These are phyloP conservation scores for Clavulina sp. DNA, from an alignment of 768 basidiomycete genomes.

Conservation along the genomic window DNA sequence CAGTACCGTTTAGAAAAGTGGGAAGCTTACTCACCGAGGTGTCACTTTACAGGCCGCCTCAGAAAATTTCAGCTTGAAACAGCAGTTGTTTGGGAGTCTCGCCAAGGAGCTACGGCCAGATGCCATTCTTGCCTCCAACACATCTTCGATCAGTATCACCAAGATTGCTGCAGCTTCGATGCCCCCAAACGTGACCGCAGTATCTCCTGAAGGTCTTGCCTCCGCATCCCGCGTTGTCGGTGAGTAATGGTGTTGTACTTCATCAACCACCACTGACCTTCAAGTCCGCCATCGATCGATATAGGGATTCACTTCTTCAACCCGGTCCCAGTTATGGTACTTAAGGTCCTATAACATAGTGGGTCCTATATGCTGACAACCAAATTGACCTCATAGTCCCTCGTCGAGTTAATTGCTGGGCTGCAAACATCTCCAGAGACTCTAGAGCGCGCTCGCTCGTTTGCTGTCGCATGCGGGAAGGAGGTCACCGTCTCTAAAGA, in stretches of 20 bases:
- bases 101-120: constrained; percentile 47
- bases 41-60: constrained; percentile 49
- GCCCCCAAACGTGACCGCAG: constrained; percentile 34
- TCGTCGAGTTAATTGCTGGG: constrained; percentile 89
- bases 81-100: constrained; percentile 53
- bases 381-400: constrained; percentile 34
- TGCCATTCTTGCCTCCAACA: constrained; percentile 81
- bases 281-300: neutral
- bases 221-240: constrained; percentile 68
- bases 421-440: constrained; percentile 74
- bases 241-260: constrained; percentile 20
- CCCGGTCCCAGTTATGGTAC: constrained; percentile 89
- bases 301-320: constrained; percentile 88
- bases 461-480: constrained; percentile 82
- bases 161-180: constrained; percentile 77
- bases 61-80: constrained; percentile 65
- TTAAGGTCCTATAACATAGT: constrained; percentile 11
- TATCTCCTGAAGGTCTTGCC: constrained; percentile 44
- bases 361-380: neutral
- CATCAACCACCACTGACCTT: neutral
- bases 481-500: constrained; percentile 85
- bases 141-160: constrained; percentile 85
- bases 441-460: constrained; percentile 55
- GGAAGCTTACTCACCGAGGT: neutral
- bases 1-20: neutral